Percentiles rank a stretch among this genome's conserved stretches.
Conservation (phyloP, 768 basidiomycete genomes). For the Trametes sanguinea region DNA sequence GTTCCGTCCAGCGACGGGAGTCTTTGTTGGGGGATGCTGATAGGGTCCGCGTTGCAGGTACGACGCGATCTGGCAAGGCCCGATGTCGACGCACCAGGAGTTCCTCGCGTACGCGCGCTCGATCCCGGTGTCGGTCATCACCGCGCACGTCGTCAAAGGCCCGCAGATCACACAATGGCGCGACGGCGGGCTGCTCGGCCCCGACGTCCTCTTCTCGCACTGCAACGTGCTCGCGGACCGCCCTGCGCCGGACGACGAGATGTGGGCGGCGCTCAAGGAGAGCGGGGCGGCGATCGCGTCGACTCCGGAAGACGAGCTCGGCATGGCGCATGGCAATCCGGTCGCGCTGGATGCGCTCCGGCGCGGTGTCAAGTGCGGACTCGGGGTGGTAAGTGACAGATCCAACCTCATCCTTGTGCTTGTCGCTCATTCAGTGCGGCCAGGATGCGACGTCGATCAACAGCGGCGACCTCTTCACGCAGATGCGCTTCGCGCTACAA, state of each 20-base stretch:
- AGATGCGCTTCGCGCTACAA: constrained; percentile 35
- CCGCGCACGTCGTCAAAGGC: constrained; percentile 32
- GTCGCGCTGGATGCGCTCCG: constrained; percentile 31
- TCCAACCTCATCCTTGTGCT: neutral
- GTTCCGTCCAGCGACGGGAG: no score
- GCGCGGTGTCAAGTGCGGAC: constrained; percentile 33
- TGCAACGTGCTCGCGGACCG: constrained; percentile 31
- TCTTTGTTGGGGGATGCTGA: constrained; percentile 14
- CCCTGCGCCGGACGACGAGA: constrained; percentile 28
- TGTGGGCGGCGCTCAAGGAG: constrained; percentile 33
- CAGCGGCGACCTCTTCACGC: constrained; percentile 34
- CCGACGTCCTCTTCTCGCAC: constrained; percentile 35
- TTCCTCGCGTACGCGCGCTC: constrained; percentile 27
- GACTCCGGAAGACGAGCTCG: constrained; percentile 36
- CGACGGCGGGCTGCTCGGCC: constrained; percentile 31
- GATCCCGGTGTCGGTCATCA: constrained; percentile 25
- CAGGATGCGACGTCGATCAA: constrained; percentile 32
- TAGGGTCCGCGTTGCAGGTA: constrained; percentile 22
- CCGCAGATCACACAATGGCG: constrained; percentile 26
- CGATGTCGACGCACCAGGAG: constrained; percentile 25
- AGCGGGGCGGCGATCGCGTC: constrained; percentile 29
- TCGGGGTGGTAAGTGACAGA: constrained; percentile 28
- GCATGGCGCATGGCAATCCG: constrained; percentile 37
- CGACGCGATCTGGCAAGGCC: constrained; percentile 22
- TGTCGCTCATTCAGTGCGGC: neutral